These are phyloP conservation scores for Metschnikowia hibisci DNA, from an alignment of 805 yeast genomes.

Conservation along the genomic window DNA sequence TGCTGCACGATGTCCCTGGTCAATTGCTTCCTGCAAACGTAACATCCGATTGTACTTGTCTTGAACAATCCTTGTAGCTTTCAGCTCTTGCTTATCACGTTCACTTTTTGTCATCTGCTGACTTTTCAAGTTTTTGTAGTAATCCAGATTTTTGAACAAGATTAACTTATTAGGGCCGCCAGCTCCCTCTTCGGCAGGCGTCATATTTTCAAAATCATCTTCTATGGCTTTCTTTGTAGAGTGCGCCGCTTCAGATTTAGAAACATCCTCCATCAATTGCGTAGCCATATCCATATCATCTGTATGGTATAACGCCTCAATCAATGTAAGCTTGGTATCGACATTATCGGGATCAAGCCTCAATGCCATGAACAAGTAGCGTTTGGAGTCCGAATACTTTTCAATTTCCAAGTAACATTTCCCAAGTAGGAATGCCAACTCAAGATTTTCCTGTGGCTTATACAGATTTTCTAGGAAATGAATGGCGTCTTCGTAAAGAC, in stretches of 20 bases:
- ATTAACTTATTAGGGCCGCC: slow-evolving; percentile 9
- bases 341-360: slow-evolving; percentile 58
- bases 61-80: slow-evolving; percentile 53
- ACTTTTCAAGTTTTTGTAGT: slow-evolving; percentile 10
- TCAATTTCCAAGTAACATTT: slow-evolving; percentile 74
- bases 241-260: slow-evolving; percentile 18
- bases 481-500: slow-evolving; percentile 72
- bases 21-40: slow-evolving; percentile 40
- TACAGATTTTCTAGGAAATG: slow-evolving; percentile 46
- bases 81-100: slow-evolving; percentile 50
- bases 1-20: slow-evolving; percentile 50
- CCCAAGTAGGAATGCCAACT: slow-evolving; percentile 59
- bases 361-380: slow-evolving; percentile 52
- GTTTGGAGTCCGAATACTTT: slow-evolving; percentile 61
- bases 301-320: slow-evolving; percentile 71
- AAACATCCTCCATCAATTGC: slow-evolving; percentile 50
- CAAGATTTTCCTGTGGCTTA: slow-evolving; percentile 37
- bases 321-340: slow-evolving; percentile 72
- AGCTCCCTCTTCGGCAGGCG: background rate
- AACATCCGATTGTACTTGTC: slow-evolving; percentile 54
- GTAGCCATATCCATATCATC: slow-evolving; percentile 59
- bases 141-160: slow-evolving; percentile 16
- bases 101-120: slow-evolving; percentile 38
- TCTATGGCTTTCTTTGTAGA: slow-evolving; percentile 4
- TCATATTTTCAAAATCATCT: slow-evolving; percentile 1